Base-by-base conservation (phyloP, 371 early-diverging fungal species). In the Funneliformis caledonium region DNA sequence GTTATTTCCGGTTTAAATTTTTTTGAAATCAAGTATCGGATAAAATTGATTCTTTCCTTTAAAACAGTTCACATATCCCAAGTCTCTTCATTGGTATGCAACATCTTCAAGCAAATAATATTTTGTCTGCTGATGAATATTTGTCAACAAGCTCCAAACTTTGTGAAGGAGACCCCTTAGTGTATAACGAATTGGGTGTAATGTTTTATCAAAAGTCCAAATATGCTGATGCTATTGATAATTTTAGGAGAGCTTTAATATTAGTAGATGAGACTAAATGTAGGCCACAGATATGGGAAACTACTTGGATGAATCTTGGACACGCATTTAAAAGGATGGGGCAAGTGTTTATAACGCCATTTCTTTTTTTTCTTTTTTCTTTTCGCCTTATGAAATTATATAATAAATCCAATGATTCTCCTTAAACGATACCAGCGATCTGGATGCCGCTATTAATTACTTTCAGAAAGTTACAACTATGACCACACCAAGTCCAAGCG, bases 61-160 rank as follows among this genome's bases (percentile, higher is more conserved):
- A 33, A 33, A 5, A 33, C 85, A 92, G 92, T 62, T 91, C 91
- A 0, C 93, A 95, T 82, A 76, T 92, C 16, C 94, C 94, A 2
- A 81, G 85, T 6, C 83, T 95, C 88, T 92, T 90, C 72, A 88
- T 95, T 33, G 96, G 94, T 50, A 93, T 93, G 91, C 90, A 94
- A 82, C 91, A 94, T 82, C 87, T 93, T 78, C 85, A 88, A 67
- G 86, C 87, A 52, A 88, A 90, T 61, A 87, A 89, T 69, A 68
- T 88, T 56, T 80, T 83, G 0, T 76, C 87, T 7, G 95, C 94
- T 0, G 83, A 87, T 52, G 88, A 91, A 16, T 93, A 91, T 65
- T 82, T 94, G n/a, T 77, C 83, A 5, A 79, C 82, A 4, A 90
- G 93, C 52, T 77, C 85, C 12, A 77, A 74, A 9, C 88, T 91